A percentile compares a stretch with the other conserved stretches of the same genome.
Conservation (phyloP, 1,284 basidiomycete genomes). For the Sphaerobolus stellatus region DNA sequence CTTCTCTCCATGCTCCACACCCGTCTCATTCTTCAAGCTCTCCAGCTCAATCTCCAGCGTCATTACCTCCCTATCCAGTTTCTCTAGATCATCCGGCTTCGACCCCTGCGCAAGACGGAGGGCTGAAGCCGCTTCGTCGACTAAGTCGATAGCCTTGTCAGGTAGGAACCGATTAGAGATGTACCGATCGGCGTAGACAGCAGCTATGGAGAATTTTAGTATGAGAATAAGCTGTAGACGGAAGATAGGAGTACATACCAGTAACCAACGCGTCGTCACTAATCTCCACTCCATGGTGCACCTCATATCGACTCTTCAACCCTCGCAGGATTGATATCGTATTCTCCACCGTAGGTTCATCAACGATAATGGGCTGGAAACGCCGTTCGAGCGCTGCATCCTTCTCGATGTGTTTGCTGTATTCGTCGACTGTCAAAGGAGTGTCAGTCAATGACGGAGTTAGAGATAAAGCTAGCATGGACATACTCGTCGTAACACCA, state of each 20-base stretch:
- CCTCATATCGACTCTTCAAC: constrained; percentile 81
- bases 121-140: constrained; percentile 88
- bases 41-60: constrained; percentile 90
- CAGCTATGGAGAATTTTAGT: constrained; percentile 45
- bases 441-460: not conserved
- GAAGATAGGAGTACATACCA: constrained; percentile 40
- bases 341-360: constrained; percentile 83
- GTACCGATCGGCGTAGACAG: constrained; percentile 79
- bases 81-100: constrained; percentile 85
- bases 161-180: constrained; percentile 86
- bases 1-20: constrained; percentile 79
- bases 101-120: constrained; percentile 90
- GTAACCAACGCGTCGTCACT: constrained; percentile 86
- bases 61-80: constrained; percentile 79
- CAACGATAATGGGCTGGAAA: constrained; percentile 85
- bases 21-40: constrained; percentile 85
- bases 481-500: constrained; percentile 82
- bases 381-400: constrained; percentile 89
- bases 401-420: constrained; percentile 88
- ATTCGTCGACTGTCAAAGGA: constrained; percentile 69
- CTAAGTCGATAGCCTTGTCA: constrained; percentile 87
- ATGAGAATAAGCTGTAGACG: not conserved
- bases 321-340: constrained; percentile 90
- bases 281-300: constrained; percentile 91
- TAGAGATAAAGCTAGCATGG: not conserved